Percentiles rank a stretch among this genome's conserved stretches.
Conservation (phyloP, 345 rosid genomes). For the Eucalyptus melliodora region DNA sequence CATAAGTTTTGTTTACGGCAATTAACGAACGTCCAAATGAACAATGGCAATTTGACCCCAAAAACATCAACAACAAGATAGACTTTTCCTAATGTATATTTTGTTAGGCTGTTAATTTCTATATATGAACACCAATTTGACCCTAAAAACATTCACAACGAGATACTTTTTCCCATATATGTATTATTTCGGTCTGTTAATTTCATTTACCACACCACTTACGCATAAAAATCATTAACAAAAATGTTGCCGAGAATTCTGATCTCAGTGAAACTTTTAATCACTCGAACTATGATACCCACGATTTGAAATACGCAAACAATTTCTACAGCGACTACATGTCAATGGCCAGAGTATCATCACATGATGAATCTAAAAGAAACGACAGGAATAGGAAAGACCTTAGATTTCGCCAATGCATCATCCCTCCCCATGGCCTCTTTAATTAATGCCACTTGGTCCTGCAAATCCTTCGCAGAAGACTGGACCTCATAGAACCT, state of each 20-base stretch:
- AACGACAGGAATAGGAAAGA: neutral
- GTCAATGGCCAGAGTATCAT: neutral
- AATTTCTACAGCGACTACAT: neutral
- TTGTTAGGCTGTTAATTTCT: neutral
- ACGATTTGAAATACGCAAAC: neutral
- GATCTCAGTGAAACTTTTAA: neutral
- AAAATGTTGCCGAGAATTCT: neutral
- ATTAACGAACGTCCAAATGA: neutral
- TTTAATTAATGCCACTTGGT: slow-evolving; percentile 37
- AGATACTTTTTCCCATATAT: neutral
- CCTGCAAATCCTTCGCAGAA: slow-evolving; percentile 66
- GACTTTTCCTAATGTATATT: too few relatives aligned
- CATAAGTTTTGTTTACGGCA: neutral
- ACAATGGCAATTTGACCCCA: neutral
- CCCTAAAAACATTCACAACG: neutral
- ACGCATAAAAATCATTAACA: neutral
- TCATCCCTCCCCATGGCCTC: slow-evolving; percentile 54
- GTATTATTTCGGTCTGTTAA: neutral
- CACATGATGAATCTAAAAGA: neutral
- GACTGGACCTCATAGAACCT: slow-evolving; percentile 58
- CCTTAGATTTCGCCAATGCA: slow-evolving; percentile 50
- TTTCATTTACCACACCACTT: neutral
- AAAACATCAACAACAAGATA: too few relatives aligned
- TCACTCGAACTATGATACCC: neutral
- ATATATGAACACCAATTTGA: neutral